Evolutionary conservation across 768 basidiomycete genomes (phyloP), one percentile per base, ranked within the genome.

Genomic region (Pleurotus tuoliensis): DNA sequence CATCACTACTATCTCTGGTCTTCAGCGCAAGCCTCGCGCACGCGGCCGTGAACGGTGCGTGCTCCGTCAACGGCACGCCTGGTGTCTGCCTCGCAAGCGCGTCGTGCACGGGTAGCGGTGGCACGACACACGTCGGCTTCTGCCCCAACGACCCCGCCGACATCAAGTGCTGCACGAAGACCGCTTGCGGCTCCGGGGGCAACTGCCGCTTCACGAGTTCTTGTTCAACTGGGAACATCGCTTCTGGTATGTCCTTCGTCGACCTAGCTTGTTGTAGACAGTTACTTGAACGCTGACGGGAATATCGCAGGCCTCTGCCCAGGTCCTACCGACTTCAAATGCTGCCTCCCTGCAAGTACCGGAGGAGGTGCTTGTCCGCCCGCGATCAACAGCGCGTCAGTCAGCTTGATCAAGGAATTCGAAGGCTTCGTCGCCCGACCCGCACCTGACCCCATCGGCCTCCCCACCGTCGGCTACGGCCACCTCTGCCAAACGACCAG

Each of bases 401-500:
- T 71, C 55, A 58, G 58, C 24, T 55, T 69, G 27, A 70, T 72
- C 59, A 71, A 72, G 46, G 13, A 56, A 12, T 71, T 63, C 47
- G 71, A 72, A 64, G 70, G 71, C n/a, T 73, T 73, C 57, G 72
- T 73, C 15, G 24, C 68, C 16, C 59, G 59, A 16, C 72, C 72
- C 18, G 62, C 63, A 16, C 72, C 71, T 9, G 72, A 73, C 59
- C 72, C 72, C 40, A 67, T 72, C 20, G 70, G 69, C 20, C 64
- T 73, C 38, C 70, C 70, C 7, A 73, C 71, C 27, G 72, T 71
- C 46, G 72, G 72, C 16, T 73, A 67, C 58, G 71, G 71, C 8
- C 72, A 73, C 56, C 64, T 68, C 27, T 73, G 72, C 61, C 47
- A 66, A 45, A 64, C 56, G 24, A 61, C 57, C 9, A 64, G 66